Evolutionary conservation across 1,139 yeast species (phyloP), one percentile per base, ranked within the genome.

Genomic region (Komagataea norvegica): DNA sequence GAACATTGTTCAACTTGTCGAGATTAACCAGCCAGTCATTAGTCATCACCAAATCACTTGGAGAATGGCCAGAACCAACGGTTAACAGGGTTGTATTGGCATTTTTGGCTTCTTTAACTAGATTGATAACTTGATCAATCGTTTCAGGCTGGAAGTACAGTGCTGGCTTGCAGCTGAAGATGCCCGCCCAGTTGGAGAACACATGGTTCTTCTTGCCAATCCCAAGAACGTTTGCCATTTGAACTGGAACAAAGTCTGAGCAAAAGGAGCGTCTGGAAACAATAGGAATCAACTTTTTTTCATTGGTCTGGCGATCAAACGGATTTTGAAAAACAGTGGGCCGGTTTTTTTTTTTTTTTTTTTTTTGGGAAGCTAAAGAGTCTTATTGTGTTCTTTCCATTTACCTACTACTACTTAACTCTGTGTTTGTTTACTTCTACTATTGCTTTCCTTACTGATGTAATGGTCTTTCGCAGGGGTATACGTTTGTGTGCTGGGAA

Each of bases 31-130:
- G 64, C 96, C 96, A 89, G 42, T 86, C 94, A 22, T 64, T 63
- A 3, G 96, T 84, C 83, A 88, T 83, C 36, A 96, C 87, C 62
- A 91, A 64, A 55, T 80, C 89, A 33, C 94, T 83, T 1, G 98
- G 98, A 6, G 97, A 88, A 57, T 91, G 97, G 23, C 96, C 96
- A 0, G 95, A 79, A 0, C 98, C 98, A 8, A 86, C 91, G 3
- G 87, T 77, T 72, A 86, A 82, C 42, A 91, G 65, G 14, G 95
- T 85, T 48, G 77, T 81, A 15, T 70, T 67, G 26, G 67, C 57
- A 35, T 64, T 55, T 32, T 74, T 66, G 6, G 97, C 98, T 41
- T 70, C 70, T 31, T 72, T 65, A 30, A 91, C 84, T 40, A 89
- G 67, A 26, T 64, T 67, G 39, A 67, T 65, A 33, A 88, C 77